phyloP scores from a whole-genome alignment of 495 filamentous ascomycete genomes.

The Penicillium chermesinum region DNA sequence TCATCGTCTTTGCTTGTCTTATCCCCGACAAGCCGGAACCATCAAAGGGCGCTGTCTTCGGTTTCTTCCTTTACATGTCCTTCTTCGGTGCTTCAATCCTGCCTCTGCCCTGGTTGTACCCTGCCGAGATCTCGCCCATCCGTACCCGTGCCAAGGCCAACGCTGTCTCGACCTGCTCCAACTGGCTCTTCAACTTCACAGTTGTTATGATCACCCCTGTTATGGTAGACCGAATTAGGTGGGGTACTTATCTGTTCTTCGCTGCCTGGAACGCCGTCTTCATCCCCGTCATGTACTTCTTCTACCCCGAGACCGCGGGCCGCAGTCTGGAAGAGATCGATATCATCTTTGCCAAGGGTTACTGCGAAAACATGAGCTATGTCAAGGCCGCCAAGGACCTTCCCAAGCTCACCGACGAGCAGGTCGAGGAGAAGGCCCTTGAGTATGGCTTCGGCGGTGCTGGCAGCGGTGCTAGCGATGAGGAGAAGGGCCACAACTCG shows the following conservation, averaged over 20 bases:
- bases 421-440: conserved; percentile 58
- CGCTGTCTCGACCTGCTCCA: conserved; percentile 67
- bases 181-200: conserved; percentile 79
- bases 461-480: conserved; percentile 17
- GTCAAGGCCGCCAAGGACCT: conserved; percentile 66
- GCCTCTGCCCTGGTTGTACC: conserved; percentile 51
- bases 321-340: conserved; percentile 77
- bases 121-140: conserved; percentile 70
- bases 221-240: conserved; percentile 61
- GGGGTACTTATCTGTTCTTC: conserved; percentile 80
- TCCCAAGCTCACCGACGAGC: conserved; percentile 56
- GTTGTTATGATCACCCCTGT: conserved; percentile 79
- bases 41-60: conserved; percentile 68
- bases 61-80: conserved; percentile 75
- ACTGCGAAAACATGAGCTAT: conserved; percentile 67
- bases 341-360: conserved; percentile 75
- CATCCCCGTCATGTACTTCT: conserved; percentile 70
- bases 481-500: conserved; percentile 24
- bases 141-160: conserved; percentile 71
- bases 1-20: conserved; percentile 67
- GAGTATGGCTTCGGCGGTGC: conserved; percentile 52
- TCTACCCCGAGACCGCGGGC: conserved; percentile 67
- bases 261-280: conserved; percentile 64
- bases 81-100: conserved; percentile 74
- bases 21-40: conserved; percentile 50